phyloP scores from a whole-genome alignment of 345 rosid genomes.

The Gossypium turneri region DNA sequence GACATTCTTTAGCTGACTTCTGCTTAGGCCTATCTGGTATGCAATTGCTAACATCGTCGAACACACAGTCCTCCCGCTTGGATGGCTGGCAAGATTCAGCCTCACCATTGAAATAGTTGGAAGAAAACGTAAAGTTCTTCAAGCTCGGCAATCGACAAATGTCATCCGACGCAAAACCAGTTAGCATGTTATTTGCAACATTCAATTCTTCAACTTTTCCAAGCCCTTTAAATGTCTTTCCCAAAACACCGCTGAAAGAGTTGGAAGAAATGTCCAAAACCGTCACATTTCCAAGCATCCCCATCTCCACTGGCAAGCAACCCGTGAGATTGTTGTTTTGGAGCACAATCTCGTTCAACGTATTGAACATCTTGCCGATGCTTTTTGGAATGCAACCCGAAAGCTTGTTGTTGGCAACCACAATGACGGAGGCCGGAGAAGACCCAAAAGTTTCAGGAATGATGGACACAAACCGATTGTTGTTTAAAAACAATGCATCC shows the following conservation, averaged over 20 bases:
- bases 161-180: constrained; percentile 46
- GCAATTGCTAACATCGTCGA: constrained; percentile 51
- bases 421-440: constrained; percentile 47
- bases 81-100: constrained; percentile 41
- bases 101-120: constrained; percentile 61
- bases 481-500: constrained; percentile 69
- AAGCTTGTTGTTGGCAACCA: constrained; percentile 64
- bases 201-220: constrained; percentile 36
- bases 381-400: constrained; percentile 60
- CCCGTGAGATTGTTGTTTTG: neutral
- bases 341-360: constrained; percentile 18
- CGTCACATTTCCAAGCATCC: constrained; percentile 44
- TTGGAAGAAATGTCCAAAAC: constrained; percentile 54
- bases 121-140: constrained; percentile 45
- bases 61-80: constrained; percentile 19
- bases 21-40: constrained; percentile 45
- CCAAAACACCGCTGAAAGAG: constrained; percentile 44
- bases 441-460: constrained; percentile 66
- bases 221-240: constrained; percentile 26
- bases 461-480: constrained; percentile 56
- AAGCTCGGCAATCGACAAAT: constrained; percentile 55
- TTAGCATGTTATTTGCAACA: constrained; percentile 47
- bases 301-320: constrained; percentile 33
- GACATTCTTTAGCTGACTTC: constrained; percentile 36
- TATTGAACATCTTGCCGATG: constrained; percentile 55